Evolutionary conservation across 768 basidiomycete species (phyloP), one percentile per base, ranked within the genome.

Genomic region (Xerocomellus amylosporus): DNA sequence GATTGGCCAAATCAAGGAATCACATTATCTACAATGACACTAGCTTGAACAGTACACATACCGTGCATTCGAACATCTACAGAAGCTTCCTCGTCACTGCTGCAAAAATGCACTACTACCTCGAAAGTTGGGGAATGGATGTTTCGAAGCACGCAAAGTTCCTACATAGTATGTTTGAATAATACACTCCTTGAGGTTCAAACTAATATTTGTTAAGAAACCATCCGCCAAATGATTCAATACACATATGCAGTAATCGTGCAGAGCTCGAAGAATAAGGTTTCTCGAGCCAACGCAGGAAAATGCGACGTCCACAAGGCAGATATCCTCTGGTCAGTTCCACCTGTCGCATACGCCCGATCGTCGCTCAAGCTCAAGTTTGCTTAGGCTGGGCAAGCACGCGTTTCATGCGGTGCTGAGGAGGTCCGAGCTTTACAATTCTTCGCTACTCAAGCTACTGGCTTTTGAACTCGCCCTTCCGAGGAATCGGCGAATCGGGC

Each of bases 81-180:
- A 89, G 93, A 66, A 90, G 86, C 63, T 88, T 94, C 65, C 70
- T 90, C 30, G 69, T 97, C 40, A 78, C 84, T 3, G 91, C 89
- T 0, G 86, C 93, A 78, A 96, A 91, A 73, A 88, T 93, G 79
- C 85, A 91, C 55, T 78, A 81, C 49, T 97, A 98, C 66, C 73
- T 98, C 33, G 77, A 79, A 34, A 77, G 78, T 48, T 87, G 83
- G 84, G 76, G 79, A 14, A 56, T 76, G 17, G 71, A 74, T 46
- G 59, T 75, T n/a, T 63, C 58, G 31, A 79, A 73, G 56, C 80
- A 77, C 53, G 63, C 64, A 28, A 63, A 64, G 17, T 89, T 89
- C 59, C 69, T 91, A 45, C 69, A 75, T 37, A 73, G 90, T 89
- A 60, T 49, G 79, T 69, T 28, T 43, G 10, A 9, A 39, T 28